Percentiles rank a stretch among this genome's conserved stretches.
Conservation (phyloP, 192 early-diverging fungal genomes). For the Backusella tuberculispora region DNA sequence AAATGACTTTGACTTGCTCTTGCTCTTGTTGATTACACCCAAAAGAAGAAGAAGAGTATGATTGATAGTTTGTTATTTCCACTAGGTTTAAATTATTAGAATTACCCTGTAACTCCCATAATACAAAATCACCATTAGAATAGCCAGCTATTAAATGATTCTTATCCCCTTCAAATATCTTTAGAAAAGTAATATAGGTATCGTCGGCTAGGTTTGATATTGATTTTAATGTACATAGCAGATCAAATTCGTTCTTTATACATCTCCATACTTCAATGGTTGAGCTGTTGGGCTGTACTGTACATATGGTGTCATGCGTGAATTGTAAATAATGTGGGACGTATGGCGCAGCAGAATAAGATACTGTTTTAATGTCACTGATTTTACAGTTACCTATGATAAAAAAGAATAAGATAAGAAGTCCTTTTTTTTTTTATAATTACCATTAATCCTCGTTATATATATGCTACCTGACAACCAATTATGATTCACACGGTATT, state of each 20-base stretch:
- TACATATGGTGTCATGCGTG: conserved; percentile 10
- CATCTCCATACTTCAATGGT: conserved; percentile 20
- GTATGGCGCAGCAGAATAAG: background rate
- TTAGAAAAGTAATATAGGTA: conserved; percentile 2
- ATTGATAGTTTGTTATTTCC: conserved; percentile 9
- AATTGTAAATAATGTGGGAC: background rate
- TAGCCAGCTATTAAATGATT: conserved; percentile 42
- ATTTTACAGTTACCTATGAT: conserved; percentile 21
- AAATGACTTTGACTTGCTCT: conserved; percentile 14
- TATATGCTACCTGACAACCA: conserved; percentile 52
- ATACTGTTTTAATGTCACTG: background rate
- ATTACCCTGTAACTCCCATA: conserved; percentile 31
- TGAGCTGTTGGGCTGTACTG: background rate
- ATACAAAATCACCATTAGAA: conserved; percentile 42
- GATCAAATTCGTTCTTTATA: background rate
- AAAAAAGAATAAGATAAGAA: background rate
- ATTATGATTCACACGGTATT: conserved; percentile 54
- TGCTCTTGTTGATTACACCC: background rate
- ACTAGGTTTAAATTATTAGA: background rate
- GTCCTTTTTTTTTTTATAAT: background rate
- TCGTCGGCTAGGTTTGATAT: background rate
- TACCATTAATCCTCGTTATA: background rate
- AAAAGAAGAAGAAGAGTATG: background rate
- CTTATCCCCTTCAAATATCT: conserved; percentile 1
- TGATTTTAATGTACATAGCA: background rate